Evolutionary conservation across 2,329 filamentous ascomycete species (phyloP).

Genomic region (Mollisiaceae sp.): DNA sequence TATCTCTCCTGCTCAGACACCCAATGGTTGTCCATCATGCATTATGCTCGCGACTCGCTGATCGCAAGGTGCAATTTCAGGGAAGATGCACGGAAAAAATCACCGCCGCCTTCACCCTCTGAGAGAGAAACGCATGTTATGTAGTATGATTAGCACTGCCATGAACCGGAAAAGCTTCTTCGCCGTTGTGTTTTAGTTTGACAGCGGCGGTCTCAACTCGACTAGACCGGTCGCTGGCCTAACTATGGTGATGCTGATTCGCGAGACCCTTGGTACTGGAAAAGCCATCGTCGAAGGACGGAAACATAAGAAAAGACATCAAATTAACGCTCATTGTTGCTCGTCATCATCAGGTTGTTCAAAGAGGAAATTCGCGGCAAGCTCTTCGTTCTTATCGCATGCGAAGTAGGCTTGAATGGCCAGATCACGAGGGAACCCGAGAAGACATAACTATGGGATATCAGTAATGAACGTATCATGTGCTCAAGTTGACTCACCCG

Average conservation of each 20-base stretch:
- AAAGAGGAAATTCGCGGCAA: constrained; percentile 97
- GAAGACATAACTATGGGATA: constrained; percentile 73
- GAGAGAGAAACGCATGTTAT: not conserved
- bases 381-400: constrained; percentile 98
- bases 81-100: constrained; percentile 11
- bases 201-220: not conserved
- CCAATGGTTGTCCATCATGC: constrained; percentile 3
- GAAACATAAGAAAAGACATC: constrained; percentile 21
- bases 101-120: constrained; percentile 5
- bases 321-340: constrained; percentile 25
- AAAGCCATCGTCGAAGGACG: constrained; percentile 19
- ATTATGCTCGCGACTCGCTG: not conserved
- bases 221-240: not conserved
- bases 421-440: constrained; percentile 90
- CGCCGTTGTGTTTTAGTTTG: not conserved
- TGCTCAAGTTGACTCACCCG: constrained; percentile 63
- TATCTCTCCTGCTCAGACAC: constrained; percentile 1
- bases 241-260: not conserved
- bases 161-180: not conserved
- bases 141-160: not conserved
- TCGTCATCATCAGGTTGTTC: constrained; percentile 92
- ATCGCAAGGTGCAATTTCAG: constrained; percentile 1
- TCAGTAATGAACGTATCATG: constrained; percentile 20
- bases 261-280: constrained; percentile 10
- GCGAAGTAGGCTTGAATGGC: constrained; percentile 99